phyloP scores from a whole-genome alignment of 768 basidiomycete species.

The Tulasnella sp. region DNA sequence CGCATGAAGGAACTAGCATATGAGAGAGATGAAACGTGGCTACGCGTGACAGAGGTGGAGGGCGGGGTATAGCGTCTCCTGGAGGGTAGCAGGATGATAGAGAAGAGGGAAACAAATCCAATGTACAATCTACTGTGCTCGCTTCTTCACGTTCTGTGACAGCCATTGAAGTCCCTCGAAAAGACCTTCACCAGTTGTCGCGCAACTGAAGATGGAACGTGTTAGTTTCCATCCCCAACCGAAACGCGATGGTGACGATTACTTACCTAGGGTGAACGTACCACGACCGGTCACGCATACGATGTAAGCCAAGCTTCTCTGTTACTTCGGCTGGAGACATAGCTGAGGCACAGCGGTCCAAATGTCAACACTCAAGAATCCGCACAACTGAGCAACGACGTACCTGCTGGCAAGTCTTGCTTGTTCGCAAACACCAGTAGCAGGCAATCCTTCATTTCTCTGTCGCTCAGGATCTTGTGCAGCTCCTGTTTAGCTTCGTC shows the following conservation, averaged over 20 bases:
- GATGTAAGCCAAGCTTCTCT: conserved; percentile 40
- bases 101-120: not conserved
- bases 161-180: conserved; percentile 43
- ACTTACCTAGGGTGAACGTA: conserved; percentile 44
- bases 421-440: conserved; percentile 46
- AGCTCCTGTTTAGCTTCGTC: conserved; percentile 42
- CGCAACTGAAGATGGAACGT: conserved; percentile 29
- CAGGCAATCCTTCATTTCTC: conserved; percentile 44
- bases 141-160: conserved; percentile 20
- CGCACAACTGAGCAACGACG: conserved; percentile 20
- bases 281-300: conserved; percentile 43
- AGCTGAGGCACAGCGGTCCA: conserved; percentile 26
- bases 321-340: conserved; percentile 45
- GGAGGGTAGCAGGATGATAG: not conserved
- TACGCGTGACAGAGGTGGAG: not conserved
- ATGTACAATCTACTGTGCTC: not conserved
- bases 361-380: not conserved
- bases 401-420: conserved; percentile 42
- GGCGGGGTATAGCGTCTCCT: not conserved
- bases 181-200: conserved; percentile 41
- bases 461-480: conserved; percentile 39
- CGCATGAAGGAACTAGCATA: not conserved
- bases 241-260: not conserved
- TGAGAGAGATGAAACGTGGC: not conserved
- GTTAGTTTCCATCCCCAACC: not conserved